phyloP scores from a whole-genome alignment of 176 grass and related monocot genomes.

The Calamus simplicifolius region DNA sequence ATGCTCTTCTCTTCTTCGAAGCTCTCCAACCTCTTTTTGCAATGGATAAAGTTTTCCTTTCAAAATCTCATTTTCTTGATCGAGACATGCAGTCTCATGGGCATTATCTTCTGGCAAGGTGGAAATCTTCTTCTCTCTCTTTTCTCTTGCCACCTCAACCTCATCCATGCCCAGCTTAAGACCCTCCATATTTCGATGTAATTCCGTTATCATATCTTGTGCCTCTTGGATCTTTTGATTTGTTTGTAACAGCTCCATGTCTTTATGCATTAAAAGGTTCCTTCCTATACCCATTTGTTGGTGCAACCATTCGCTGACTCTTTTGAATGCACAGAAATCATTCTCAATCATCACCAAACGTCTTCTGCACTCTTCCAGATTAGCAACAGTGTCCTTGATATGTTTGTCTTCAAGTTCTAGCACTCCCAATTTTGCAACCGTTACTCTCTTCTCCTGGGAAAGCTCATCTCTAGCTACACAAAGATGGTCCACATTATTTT shows the following conservation, averaged over 20 bases:
- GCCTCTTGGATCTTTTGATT: slow-evolving; percentile 38
- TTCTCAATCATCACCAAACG: slow-evolving; percentile 25
- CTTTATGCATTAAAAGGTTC: slow-evolving; percentile 16
- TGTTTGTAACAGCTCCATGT: slow-evolving; percentile 40
- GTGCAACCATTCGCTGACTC: slow-evolving; percentile 32
- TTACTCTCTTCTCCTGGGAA: slow-evolving; percentile 38
- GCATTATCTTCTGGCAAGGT: neutral
- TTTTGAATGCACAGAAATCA: slow-evolving; percentile 38
- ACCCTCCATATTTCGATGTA: slow-evolving; percentile 36
- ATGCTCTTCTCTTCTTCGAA: slow-evolving; percentile 31
- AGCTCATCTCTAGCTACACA: slow-evolving; percentile 43
- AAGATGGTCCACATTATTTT: slow-evolving; percentile 25
- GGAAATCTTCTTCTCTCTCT: slow-evolving; percentile 3
- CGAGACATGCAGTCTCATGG: slow-evolving; percentile 7
- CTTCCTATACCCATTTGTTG: slow-evolving; percentile 24
- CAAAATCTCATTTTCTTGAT: slow-evolving; percentile 47
- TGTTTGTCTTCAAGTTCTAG: slow-evolving; percentile 51
- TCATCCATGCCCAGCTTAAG: slow-evolving; percentile 1
- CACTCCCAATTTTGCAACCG: slow-evolving; percentile 45
- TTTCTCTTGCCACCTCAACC: slow-evolving; percentile 1
- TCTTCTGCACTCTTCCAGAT: neutral
- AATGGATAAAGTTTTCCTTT: slow-evolving; percentile 34
- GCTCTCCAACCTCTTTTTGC: slow-evolving; percentile 34
- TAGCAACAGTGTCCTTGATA: neutral
- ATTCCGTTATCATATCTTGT: slow-evolving; percentile 16